phyloP scores from a whole-genome alignment of 2,329 filamentous ascomycete genomes.

The Coniosporium tulheliwenetii region DNA sequence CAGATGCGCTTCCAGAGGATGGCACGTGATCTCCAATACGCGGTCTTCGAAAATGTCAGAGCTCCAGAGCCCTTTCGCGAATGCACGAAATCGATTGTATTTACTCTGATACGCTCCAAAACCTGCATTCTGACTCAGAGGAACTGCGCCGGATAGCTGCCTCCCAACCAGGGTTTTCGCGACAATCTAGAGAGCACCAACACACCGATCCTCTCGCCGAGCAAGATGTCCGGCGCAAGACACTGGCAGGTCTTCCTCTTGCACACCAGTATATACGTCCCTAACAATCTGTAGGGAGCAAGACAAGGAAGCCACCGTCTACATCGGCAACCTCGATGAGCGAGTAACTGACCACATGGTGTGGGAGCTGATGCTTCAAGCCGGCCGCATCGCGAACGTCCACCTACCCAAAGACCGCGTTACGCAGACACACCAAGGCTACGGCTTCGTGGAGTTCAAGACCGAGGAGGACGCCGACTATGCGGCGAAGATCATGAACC shows the following conservation, averaged over 20 bases:
- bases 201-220: conserved; percentile 6
- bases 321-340: conserved; percentile 97
- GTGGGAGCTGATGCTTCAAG: conserved; percentile 97
- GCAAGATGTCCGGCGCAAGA: conserved; percentile 51
- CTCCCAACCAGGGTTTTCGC: too few species aligned
- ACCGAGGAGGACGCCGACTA: conserved; percentile 94
- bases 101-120: too few species aligned
- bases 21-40: too few species aligned
- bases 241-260: conserved; percentile 47
- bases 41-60: too few species aligned
- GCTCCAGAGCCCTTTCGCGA: too few species aligned
- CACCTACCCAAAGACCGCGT: conserved; percentile 97
- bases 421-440: conserved; percentile 90
- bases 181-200: too few species aligned
- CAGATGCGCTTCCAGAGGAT: too few species aligned
- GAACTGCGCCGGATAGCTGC: too few species aligned
- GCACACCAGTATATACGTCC: conserved; percentile 8
- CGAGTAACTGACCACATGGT: conserved; percentile 79
- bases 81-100: too few species aligned
- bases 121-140: too few species aligned
- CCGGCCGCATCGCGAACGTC: conserved; percentile 92
- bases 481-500: conserved; percentile 91
- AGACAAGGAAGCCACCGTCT: conserved; percentile 95
- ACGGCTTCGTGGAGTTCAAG: conserved; percentile 97
- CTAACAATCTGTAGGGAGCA: conserved; percentile 54